Evolutionary conservation across 225 moss, liverwort and hornwort genomes (phyloP).

Genomic region (Takakia lepidozioides): DNA sequence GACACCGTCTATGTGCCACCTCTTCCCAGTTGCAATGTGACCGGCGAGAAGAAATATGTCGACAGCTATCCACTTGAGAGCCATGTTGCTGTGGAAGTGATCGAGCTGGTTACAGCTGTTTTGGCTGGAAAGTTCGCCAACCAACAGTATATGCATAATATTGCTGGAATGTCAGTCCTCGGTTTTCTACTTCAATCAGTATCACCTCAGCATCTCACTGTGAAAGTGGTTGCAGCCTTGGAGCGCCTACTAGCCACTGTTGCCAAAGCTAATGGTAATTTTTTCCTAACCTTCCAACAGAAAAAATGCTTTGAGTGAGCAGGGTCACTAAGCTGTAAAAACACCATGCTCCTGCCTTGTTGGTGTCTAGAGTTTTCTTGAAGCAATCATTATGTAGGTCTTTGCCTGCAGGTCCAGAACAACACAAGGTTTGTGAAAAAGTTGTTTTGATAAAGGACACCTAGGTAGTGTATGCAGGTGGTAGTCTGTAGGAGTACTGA

Average conservation of each 20-base stretch:
- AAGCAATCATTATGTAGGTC: too few species aligned
- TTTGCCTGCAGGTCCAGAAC: too few species aligned
- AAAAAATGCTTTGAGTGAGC: too few species aligned
- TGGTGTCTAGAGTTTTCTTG: too few species aligned
- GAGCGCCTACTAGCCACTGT: conserved; percentile 25
- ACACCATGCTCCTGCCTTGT: too few species aligned
- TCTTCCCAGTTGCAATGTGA: too few species aligned
- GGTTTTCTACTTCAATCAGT: conserved; percentile 33
- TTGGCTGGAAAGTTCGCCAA: conserved; percentile 24
- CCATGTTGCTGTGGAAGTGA: conserved; percentile 31
- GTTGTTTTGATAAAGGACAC: too few species aligned
- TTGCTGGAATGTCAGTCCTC: conserved; percentile 27
- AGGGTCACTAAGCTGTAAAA: too few species aligned
- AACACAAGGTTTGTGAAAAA: too few species aligned
- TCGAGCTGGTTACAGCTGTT: conserved; percentile 33
- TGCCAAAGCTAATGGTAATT: conserved; percentile 10
- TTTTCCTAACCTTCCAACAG: background rate
- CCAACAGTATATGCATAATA: conserved; percentile 36
- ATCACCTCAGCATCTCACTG: conserved; percentile 22
- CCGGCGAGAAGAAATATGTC: background rate
- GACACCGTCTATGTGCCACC: too few species aligned
- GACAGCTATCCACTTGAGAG: conserved; percentile 4
- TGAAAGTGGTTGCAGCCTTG: conserved; percentile 25
- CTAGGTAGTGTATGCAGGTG: too few species aligned
- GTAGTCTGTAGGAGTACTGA: too few species aligned